phyloP scores from a whole-genome alignment of 2,329 filamentous ascomycete species.

The Diaporthe eres region DNA sequence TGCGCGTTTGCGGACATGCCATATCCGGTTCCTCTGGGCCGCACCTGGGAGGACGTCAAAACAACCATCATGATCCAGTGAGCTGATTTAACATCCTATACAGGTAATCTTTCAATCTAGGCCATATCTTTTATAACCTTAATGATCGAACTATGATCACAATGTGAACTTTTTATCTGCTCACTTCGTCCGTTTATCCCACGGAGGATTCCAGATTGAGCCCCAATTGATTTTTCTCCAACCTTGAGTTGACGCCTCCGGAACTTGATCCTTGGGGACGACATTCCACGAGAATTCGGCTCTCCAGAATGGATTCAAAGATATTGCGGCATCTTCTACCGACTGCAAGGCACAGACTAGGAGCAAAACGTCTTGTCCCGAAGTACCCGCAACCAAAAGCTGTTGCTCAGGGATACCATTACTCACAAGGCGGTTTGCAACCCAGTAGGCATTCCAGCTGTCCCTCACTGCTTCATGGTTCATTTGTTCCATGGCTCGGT shows the following conservation, averaged over 20 bases:
- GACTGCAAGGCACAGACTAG: not conserved
- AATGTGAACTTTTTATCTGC: no score
- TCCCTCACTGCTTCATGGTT: slow-evolving; percentile 33
- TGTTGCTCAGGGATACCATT: not conserved
- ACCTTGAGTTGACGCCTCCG: not conserved
- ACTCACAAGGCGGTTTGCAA: not conserved
- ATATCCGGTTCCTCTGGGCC: no score
- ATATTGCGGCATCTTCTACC: not conserved
- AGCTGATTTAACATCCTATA: no score
- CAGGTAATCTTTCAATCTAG: no score
- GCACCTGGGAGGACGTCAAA: no score
- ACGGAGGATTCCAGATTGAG: not conserved
- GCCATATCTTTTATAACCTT: no score
- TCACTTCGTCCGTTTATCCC: not conserved
- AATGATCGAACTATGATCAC: no score
- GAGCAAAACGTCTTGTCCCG: not conserved
- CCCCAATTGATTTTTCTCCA: slow-evolving; percentile 14
- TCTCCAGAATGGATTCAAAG: slow-evolving; percentile 19
- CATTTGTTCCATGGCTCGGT: slow-evolving; percentile 30
- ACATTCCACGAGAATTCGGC: slow-evolving; percentile 3
- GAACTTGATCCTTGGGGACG: slow-evolving; percentile 11
- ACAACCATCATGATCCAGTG: no score
- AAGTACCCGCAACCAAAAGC: slow-evolving; percentile 7
- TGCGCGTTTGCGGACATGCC: no score
- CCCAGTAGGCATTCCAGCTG: slow-evolving; percentile 33